Conservation (phyloP, 129 eudicot genomes). For the Ambrosia artemisiifolia region DNA sequence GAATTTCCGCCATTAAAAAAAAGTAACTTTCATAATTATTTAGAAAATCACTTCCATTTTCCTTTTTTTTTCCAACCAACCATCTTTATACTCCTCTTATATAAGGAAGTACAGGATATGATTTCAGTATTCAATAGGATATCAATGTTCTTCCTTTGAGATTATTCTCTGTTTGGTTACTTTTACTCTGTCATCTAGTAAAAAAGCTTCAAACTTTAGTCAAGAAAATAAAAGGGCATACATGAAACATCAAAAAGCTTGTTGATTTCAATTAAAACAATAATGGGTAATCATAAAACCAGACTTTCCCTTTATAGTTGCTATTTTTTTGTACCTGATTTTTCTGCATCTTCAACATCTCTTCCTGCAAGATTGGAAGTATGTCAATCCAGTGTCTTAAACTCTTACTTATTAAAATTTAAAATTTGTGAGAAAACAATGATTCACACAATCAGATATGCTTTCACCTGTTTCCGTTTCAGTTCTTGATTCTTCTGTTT, state of each 20-base stretch:
- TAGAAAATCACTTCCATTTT: no score
- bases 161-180: no score
- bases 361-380: constrained; percentile 39
- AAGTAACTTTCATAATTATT: no score
- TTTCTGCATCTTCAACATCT: constrained; percentile 79
- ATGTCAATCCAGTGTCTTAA: constrained; percentile 9
- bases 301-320: background rate
- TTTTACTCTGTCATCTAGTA: background rate
- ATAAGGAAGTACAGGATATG: no score
- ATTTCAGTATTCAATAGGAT: no score
- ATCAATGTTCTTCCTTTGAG: no score
- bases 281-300: background rate
- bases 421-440: background rate
- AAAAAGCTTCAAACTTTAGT: background rate
- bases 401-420: constrained; percentile 1
- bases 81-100: no score
- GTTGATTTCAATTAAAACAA: background rate
- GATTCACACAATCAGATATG: background rate
- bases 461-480: constrained; percentile 62
- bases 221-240: background rate
- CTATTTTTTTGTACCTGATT: constrained; percentile 55
- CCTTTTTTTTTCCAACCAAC: no score
- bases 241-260: background rate
- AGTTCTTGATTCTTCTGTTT: constrained; percentile 74
- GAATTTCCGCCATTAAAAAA: no score